phyloP scores from a whole-genome alignment of 371 early-diverging fungal species.

The Chytridium lagenaria region DNA sequence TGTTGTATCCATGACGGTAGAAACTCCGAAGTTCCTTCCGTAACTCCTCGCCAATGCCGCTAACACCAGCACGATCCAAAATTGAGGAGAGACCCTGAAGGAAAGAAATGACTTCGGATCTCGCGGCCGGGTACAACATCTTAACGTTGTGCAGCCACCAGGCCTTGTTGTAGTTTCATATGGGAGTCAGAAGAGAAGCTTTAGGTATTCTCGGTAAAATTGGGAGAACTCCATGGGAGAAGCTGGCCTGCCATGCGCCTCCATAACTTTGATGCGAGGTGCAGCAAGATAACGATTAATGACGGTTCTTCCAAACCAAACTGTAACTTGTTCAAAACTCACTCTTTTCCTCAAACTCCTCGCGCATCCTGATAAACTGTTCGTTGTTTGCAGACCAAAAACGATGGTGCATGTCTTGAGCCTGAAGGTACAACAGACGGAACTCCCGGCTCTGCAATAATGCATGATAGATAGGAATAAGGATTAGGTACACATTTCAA shows the following conservation, averaged over 20 bases:
- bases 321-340: background rate
- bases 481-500: background rate
- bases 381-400: constrained; percentile 17
- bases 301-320: background rate
- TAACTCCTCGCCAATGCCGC: background rate
- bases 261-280: background rate
- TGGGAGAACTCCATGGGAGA: background rate
- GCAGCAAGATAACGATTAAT: background rate
- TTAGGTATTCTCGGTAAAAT: constrained; percentile 10
- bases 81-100: background rate
- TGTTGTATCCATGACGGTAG: background rate
- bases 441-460: background rate
- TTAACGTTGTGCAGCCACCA: constrained; percentile 5
- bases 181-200: background rate
- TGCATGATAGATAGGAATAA: background rate
- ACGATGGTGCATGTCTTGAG: constrained; percentile 8
- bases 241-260: background rate
- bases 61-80: background rate
- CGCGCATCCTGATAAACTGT: background rate
- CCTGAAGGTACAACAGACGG: background rate
- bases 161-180: constrained; percentile 14
- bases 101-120: background rate
- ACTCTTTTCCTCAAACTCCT: constrained; percentile 13
- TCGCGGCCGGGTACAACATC: background rate
- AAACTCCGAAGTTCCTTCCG: constrained; percentile 4